Evolutionary conservation across 192 early-diverging fungal genomes (phyloP).

Genomic region (Umbelopsis vinacea): DNA sequence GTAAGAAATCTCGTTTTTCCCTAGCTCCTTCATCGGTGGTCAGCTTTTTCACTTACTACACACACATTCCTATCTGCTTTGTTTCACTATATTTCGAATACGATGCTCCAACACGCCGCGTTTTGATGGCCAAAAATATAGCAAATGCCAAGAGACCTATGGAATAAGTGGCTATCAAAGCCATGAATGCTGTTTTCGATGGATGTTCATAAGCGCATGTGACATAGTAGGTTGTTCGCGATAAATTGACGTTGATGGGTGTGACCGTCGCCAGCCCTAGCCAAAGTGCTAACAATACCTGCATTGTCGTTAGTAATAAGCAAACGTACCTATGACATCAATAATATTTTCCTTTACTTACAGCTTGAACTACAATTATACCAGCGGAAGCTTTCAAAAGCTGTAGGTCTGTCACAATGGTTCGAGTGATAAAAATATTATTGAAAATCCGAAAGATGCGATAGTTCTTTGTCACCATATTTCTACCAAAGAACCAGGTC

Average conservation of each 20-base stretch:
- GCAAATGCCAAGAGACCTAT: slow-evolving; percentile 41
- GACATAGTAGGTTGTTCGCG: slow-evolving; percentile 28
- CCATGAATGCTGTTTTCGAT: slow-evolving; percentile 20
- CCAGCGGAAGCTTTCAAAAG: slow-evolving; percentile 49
- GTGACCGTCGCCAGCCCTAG: slow-evolving; percentile 16
- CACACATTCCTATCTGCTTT: slow-evolving; percentile 52
- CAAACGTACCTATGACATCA: neutral
- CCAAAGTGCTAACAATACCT: slow-evolving; percentile 20
- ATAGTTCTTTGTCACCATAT: slow-evolving; percentile 57
- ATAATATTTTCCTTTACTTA: slow-evolving; percentile 17
- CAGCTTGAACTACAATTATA: slow-evolving; percentile 41
- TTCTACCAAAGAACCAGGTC: slow-evolving; percentile 27
- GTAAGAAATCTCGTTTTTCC: neutral
- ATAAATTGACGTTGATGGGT: slow-evolving; percentile 15
- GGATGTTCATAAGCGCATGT: slow-evolving; percentile 29
- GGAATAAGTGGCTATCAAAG: slow-evolving; percentile 34
- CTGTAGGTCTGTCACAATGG: slow-evolving; percentile 47
- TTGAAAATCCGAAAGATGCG: slow-evolving; percentile 57
- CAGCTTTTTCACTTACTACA: slow-evolving; percentile 49
- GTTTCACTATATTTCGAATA: slow-evolving; percentile 54
- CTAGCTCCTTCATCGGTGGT: too few species aligned
- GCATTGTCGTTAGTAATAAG: neutral
- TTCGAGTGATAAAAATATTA: slow-evolving; percentile 54
- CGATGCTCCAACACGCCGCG: slow-evolving; percentile 40
- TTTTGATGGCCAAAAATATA: slow-evolving; percentile 50